Percentiles rank a stretch among this genome's conserved stretches.
These are phyloP conservation scores for Closterium sp. DNA, from an alignment of 139 green algal species.

Conservation along the genomic window DNA sequence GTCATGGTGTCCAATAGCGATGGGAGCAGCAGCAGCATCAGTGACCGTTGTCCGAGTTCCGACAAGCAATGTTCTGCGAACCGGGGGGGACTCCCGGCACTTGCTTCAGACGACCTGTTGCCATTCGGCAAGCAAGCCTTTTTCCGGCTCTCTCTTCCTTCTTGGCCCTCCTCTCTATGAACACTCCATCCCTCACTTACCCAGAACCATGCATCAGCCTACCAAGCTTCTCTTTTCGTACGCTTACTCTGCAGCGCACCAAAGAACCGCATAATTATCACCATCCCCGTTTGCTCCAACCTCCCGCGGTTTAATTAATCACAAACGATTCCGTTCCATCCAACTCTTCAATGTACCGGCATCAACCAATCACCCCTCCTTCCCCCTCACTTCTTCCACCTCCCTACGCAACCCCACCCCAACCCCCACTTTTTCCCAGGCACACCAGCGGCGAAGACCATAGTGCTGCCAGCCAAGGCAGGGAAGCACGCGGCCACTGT, in stretches of 20 bases:
- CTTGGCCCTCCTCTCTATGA: too few relatives aligned
- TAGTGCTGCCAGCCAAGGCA: constrained; percentile 19
- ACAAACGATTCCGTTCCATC: neutral
- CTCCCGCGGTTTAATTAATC: neutral
- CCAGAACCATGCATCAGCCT: neutral
- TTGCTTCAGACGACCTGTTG: neutral
- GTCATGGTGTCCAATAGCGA: neutral
- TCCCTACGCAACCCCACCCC: too few relatives aligned
- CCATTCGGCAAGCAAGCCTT: neutral
- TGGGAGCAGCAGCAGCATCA: neutral
- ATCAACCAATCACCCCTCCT: too few relatives aligned
- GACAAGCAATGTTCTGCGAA: neutral
- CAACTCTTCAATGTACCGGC: neutral
- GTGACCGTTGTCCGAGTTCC: neutral
- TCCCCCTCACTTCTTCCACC: too few relatives aligned
- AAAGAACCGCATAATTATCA: neutral
- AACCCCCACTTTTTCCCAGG: neutral
- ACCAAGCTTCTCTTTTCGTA: neutral
- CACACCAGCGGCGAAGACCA: constrained; percentile 26
- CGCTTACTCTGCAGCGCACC: neutral
- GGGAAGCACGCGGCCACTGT: constrained; percentile 28
- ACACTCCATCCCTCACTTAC: too few relatives aligned
- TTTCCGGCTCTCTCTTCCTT: neutral
- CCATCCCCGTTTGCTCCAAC: neutral
- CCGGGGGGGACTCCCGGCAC: too few relatives aligned